Percentiles rank a stretch among this genome's conserved stretches.
Evolutionary conservation across 2,329 filamentous ascomycete genomes (phyloP).

Genomic region (Microsporum canis): DNA sequence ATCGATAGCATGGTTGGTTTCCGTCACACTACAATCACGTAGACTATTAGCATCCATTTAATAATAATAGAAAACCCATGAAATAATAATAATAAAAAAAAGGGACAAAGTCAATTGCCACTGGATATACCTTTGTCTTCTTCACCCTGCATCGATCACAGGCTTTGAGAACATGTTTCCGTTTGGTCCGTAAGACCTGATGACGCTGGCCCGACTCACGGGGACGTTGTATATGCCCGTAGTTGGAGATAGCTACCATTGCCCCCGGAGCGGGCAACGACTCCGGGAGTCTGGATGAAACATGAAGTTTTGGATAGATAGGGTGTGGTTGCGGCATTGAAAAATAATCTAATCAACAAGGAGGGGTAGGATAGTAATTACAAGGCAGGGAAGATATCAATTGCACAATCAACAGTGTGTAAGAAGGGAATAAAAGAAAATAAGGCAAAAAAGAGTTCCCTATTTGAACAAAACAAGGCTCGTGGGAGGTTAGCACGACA

Average conservation of each 20-base stretch:
- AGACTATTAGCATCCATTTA: slow-evolving; percentile 8
- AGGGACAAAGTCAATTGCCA: neutral
- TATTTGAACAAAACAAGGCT: neutral
- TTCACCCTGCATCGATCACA: slow-evolving; percentile 38
- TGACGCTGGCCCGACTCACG: slow-evolving; percentile 28
- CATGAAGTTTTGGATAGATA: slow-evolving; percentile 27
- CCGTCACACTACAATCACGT: slow-evolving; percentile 30
- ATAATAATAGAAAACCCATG: slow-evolving; percentile 6
- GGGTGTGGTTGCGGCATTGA: slow-evolving; percentile 16
- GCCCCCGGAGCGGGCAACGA: slow-evolving; percentile 25
- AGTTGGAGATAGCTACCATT: slow-evolving; percentile 23
- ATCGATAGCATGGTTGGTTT: slow-evolving; percentile 36
- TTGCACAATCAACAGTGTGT: neutral
- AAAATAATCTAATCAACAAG: neutral
- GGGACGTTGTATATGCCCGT: slow-evolving; percentile 18
- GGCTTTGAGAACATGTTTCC: slow-evolving; percentile 36
- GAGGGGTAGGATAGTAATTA: neutral
- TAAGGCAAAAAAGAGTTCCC: neutral
- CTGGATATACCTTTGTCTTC: slow-evolving; percentile 32
- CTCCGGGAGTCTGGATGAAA: slow-evolving; percentile 25
- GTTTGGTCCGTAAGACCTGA: slow-evolving; percentile 33
- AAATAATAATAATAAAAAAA: slow-evolving; percentile 3
- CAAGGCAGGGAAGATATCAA: neutral
- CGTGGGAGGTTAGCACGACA: neutral
- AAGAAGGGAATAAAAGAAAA: neutral